These are phyloP conservation scores for Phialophora chinensis DNA, from an alignment of 2,329 filamentous ascomycete genomes.

Conservation along the genomic window DNA sequence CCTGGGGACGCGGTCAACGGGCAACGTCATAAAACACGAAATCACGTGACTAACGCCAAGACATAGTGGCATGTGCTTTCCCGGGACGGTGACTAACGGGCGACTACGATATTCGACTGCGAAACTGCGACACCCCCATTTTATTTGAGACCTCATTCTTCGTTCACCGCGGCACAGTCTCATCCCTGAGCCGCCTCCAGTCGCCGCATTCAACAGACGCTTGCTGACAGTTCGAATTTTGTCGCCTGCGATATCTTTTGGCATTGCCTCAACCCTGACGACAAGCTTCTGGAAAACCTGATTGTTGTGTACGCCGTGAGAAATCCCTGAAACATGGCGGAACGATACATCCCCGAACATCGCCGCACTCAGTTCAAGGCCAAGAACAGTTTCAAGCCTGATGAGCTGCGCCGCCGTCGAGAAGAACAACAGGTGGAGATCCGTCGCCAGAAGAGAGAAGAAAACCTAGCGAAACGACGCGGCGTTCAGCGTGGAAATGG, in stretches of 20 bases:
- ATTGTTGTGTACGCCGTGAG: slow-evolving; percentile 31
- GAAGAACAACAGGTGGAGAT: slow-evolving; percentile 99
- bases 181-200: slow-evolving; percentile 27
- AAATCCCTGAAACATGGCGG: slow-evolving; percentile 74
- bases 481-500: slow-evolving; percentile 83
- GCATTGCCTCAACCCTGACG: slow-evolving; percentile 7
- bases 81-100: slow-evolving; percentile 12
- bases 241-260: slow-evolving; percentile 1
- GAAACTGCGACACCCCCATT: slow-evolving; percentile 19
- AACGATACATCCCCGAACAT: slow-evolving; percentile 99
- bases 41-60: slow-evolving; percentile 33
- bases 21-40: slow-evolving; percentile 6
- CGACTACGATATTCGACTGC: slow-evolving; percentile 17
- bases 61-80: slow-evolving; percentile 26
- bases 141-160: slow-evolving; percentile 20
- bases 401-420: slow-evolving; percentile 95
- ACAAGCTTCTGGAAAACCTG: slow-evolving; percentile 7
- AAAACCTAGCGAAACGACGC: slow-evolving; percentile 97
- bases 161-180: slow-evolving; percentile 26
- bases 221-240: neutral
- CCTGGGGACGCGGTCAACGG: neutral
- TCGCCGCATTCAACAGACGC: neutral
- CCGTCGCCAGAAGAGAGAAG: slow-evolving; percentile 96
- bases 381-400: slow-evolving; percentile 98
- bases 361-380: slow-evolving; percentile 99